Conservation (phyloP, 2,329 filamentous ascomycete species). For the Cladosporium oxysporum region DNA sequence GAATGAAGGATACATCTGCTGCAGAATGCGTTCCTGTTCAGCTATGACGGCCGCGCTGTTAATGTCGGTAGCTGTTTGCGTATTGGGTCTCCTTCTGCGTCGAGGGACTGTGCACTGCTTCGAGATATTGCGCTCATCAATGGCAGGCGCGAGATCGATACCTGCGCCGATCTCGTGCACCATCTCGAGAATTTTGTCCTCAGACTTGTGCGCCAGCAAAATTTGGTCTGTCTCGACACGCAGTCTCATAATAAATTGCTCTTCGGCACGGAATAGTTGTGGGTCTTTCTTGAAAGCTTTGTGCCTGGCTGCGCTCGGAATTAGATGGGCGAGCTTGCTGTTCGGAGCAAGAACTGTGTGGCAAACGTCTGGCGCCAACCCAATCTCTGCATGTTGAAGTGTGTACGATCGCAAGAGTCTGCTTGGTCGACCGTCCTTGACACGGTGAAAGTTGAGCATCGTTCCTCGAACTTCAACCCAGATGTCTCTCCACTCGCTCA, state of each 20-base stretch:
- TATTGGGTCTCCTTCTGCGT: conserved; percentile 40
- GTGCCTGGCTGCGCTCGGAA: conserved; percentile 42
- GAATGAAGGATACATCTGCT: conserved; percentile 49
- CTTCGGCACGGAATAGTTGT: conserved; percentile 46
- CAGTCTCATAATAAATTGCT: conserved; percentile 67
- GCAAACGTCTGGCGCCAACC: conserved; percentile 70
- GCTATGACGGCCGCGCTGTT: conserved; percentile 44
- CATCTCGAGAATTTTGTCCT: conserved; percentile 69
- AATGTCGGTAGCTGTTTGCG: conserved; percentile 36
- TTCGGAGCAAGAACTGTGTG: conserved; percentile 54
- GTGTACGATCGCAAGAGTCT: conserved; percentile 68
- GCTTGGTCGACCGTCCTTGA: conserved; percentile 59
- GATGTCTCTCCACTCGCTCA: conserved; percentile 43
- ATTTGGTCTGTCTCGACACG: conserved; percentile 74
- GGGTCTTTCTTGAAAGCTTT: conserved; percentile 49
- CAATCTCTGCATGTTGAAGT: conserved; percentile 72
- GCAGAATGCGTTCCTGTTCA: conserved; percentile 52
- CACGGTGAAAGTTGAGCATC: conserved; percentile 64
- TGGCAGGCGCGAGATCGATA: conserved; percentile 68
- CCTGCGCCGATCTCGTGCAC: conserved; percentile 70
- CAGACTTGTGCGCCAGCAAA: conserved; percentile 64
- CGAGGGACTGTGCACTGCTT: conserved; percentile 51
- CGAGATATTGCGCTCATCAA: conserved; percentile 64
- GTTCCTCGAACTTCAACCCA: conserved; percentile 69
- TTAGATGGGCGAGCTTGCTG: conserved; percentile 48